Percentiles rank a stretch among this genome's conserved stretches.
Conservation (phyloP, 2,329 filamentous ascomycete genomes). For the Aspergillus sp. region DNA sequence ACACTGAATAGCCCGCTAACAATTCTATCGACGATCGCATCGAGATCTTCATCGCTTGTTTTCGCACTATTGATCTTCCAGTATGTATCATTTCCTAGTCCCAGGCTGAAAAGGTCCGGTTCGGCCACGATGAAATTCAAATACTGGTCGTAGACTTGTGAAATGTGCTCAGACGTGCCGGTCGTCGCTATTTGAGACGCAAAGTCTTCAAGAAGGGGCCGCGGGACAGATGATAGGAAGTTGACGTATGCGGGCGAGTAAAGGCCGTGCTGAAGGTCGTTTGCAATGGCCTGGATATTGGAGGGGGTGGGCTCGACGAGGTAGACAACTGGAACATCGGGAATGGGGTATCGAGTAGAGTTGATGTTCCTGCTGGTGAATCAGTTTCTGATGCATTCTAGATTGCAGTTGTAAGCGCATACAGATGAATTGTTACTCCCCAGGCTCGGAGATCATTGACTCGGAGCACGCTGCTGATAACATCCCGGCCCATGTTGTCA, state of each 20-base stretch:
- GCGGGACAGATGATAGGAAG: conserved; percentile 90
- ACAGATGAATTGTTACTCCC: conserved; percentile 98
- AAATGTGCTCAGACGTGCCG: conserved; percentile 84
- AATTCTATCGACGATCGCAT: conserved; percentile 83
- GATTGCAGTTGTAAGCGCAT: conserved; percentile 36
- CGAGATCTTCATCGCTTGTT: conserved; percentile 87
- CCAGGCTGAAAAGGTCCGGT: conserved; percentile 91
- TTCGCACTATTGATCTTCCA: conserved; percentile 94
- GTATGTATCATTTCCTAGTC: conserved; percentile 91
- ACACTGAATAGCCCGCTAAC: conserved; percentile 98
- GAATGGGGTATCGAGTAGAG: conserved; percentile 82
- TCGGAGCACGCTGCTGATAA: conserved; percentile 93
- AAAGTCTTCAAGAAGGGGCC: conserved; percentile 91
- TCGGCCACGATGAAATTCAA: conserved; percentile 97
- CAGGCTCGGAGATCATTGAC: conserved; percentile 91
- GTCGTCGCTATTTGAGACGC: conserved; percentile 83
- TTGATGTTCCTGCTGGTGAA: conserved; percentile 69
- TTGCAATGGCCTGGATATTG: conserved; percentile 82
- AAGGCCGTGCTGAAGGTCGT: conserved; percentile 81
- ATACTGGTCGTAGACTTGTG: conserved; percentile 95
- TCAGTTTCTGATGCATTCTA: conserved; percentile 24
- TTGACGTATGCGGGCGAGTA: conserved; percentile 97
- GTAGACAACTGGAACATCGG: conserved; percentile 95
- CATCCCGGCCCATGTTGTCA: conserved; percentile 87
- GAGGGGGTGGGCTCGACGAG: conserved; percentile 84